Evolutionary conservation across 257 asterid species (phyloP).

Genomic region (Ballota nigra): DNA sequence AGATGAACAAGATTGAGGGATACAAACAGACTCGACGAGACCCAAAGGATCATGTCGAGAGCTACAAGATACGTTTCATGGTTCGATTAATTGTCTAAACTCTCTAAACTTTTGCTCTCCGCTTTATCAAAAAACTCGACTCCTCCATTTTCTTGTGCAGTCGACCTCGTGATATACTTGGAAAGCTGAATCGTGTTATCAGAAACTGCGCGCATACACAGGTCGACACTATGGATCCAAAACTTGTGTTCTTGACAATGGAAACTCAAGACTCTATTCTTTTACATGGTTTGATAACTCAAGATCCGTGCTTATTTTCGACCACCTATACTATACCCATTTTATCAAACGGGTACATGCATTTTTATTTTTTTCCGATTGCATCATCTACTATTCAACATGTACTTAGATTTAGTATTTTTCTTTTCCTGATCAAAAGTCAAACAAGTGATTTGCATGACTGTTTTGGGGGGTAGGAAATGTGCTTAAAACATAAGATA

Average conservation of each 20-base stretch:
- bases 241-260: not conserved
- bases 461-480: not conserved
- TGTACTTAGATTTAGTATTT: too few species aligned
- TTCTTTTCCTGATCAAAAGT: not conserved
- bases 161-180: not conserved
- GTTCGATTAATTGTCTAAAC: conserved; percentile 25
- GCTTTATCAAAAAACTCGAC: not conserved
- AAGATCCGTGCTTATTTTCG: not conserved
- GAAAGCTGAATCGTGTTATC: not conserved
- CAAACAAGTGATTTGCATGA: not conserved
- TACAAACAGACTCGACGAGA: conserved; percentile 61
- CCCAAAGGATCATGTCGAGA: conserved; percentile 59
- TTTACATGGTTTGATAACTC: not conserved
- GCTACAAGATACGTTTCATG: conserved; percentile 57
- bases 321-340: too few species aligned
- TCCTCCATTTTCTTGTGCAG: conserved; percentile 22
- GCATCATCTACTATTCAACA: too few species aligned
- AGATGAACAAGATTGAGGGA: conserved; percentile 78
- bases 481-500: too few species aligned
- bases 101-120: not conserved
- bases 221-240: not conserved
- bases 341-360: not conserved
- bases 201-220: not conserved
- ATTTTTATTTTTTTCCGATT: too few species aligned
- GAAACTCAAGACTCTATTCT: not conserved